Base-by-base conservation (phyloP, 2,329 filamentous ascomycete species). In the Hymenoscyphus repandus region DNA sequence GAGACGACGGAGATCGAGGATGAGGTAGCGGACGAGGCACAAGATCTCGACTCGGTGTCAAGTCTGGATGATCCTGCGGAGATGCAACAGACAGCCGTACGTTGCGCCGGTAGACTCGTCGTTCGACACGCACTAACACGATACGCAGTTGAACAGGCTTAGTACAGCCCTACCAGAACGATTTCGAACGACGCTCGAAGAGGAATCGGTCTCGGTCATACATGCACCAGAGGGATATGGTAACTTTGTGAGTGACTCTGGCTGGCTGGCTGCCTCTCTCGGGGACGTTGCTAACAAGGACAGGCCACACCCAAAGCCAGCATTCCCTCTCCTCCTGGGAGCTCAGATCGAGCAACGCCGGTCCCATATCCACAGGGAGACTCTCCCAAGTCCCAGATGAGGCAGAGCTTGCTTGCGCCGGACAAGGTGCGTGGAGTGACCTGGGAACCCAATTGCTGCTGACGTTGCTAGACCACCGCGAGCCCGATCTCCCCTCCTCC, bases 201-300 rank as follows among this genome's bases (percentile, higher is more conserved):
- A 95, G 58, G 89, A 91, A 59, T 85, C 90, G 20, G 79, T 89
- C 47, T 96, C 91, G 1, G 91, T 95, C 49, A 96, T 96, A 59
- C 91, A 96, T 74, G 89, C 88, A 13, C 90, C 91, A 0, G 78
- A 89, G 57, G 88, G 86, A 55, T 96, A 93, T 68, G 79, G 82
- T 50, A 80, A 80, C 60, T 95, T 93, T 79, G 88, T 93, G 68
- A 65, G 79, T 66, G 38, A 41, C 27, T 10, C 17, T 12, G 31
- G 17, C n/a, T 15, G 31, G 12, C 17, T 12, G 31, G 17, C n/a
- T 15, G 46, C 39, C 34, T 37, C 9, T 22, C 18, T 47, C 47
- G 47, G 33, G 10, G 15, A 39, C 17, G 38, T 51, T 53, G 50
- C 55, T 58, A 40, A 59, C 40, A 17, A 15, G 33, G 30, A 13